phyloP scores from a whole-genome alignment of 2,329 filamentous ascomycete species.

The Metarhizium anisopliae region DNA sequence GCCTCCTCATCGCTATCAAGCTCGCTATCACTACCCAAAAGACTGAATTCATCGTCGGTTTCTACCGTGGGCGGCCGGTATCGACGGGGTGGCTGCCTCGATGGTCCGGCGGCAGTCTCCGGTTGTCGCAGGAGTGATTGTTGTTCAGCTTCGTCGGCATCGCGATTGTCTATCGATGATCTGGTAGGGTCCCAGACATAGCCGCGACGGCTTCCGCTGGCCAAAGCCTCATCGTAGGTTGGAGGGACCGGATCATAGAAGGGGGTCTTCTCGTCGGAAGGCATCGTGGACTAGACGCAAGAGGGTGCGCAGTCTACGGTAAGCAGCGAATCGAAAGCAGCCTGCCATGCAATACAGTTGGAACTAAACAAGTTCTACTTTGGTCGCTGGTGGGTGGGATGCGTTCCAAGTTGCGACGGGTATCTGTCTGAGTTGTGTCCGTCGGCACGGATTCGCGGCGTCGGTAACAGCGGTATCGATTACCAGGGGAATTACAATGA shows the following conservation, averaged over 20 bases:
- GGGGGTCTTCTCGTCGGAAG: constrained; percentile 30
- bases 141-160: constrained; percentile 64
- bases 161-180: constrained; percentile 42
- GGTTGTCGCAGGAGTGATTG: constrained; percentile 62
- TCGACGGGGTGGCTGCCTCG: constrained; percentile 39
- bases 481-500: neutral
- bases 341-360: neutral
- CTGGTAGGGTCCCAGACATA: constrained; percentile 20
- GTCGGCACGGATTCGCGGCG: neutral
- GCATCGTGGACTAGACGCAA: constrained; percentile 16
- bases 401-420: constrained; percentile 1
- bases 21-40: constrained; percentile 39
- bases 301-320: neutral
- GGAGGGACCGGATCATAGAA: constrained; percentile 35
- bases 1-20: constrained; percentile 41
- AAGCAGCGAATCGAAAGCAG: neutral
- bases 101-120: constrained; percentile 28
- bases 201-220: constrained; percentile 24
- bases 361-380: neutral
- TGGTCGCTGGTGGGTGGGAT: neutral
- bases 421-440: neutral
- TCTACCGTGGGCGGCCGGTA: constrained; percentile 80
- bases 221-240: constrained; percentile 33
- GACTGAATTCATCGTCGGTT: constrained; percentile 56
- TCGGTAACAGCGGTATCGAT: neutral